These are phyloP conservation scores for Penicillium manginii DNA, from an alignment of 495 filamentous ascomycete genomes.

Conservation along the genomic window DNA sequence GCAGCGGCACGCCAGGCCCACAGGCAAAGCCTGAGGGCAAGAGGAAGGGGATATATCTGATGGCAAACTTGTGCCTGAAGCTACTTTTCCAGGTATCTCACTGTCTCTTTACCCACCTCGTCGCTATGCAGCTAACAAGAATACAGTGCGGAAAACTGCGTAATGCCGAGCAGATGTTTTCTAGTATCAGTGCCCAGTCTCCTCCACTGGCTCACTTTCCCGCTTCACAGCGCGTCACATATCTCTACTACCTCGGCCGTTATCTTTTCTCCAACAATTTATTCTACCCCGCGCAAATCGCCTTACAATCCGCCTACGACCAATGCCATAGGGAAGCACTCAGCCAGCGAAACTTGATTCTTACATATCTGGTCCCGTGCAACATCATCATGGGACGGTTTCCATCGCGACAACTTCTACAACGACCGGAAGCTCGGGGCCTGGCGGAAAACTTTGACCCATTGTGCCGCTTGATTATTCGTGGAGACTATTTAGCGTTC, in stretches of 20 bases:
- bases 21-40: conserved; percentile 72
- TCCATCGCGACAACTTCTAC: conserved; percentile 66
- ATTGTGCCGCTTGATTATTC: conserved; percentile 70
- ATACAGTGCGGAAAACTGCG: conserved; percentile 56
- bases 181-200: conserved; percentile 81
- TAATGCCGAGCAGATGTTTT: conserved; percentile 84
- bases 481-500: conserved; percentile 80
- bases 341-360: conserved; percentile 75
- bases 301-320: conserved; percentile 76
- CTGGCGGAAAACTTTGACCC: conserved; percentile 76
- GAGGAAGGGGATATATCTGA: conserved; percentile 83
- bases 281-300: conserved; percentile 73
- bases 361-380: conserved; percentile 80
- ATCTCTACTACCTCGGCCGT: conserved; percentile 91
- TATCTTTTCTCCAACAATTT: conserved; percentile 83
- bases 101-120: background rate
- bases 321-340: conserved; percentile 70
- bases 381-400: conserved; percentile 88
- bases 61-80: conserved; percentile 89
- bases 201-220: conserved; percentile 79
- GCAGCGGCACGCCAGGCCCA: conserved; percentile 61
- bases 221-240: conserved; percentile 86
- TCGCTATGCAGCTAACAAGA: conserved; percentile 5
- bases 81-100: conserved; percentile 75
- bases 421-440: conserved; percentile 70